Percentiles rank a stretch among this genome's conserved stretches.
Evolutionary conservation across 176 grass and related monocot species (phyloP).

Genomic region (Aegilops bicornis): DNA sequence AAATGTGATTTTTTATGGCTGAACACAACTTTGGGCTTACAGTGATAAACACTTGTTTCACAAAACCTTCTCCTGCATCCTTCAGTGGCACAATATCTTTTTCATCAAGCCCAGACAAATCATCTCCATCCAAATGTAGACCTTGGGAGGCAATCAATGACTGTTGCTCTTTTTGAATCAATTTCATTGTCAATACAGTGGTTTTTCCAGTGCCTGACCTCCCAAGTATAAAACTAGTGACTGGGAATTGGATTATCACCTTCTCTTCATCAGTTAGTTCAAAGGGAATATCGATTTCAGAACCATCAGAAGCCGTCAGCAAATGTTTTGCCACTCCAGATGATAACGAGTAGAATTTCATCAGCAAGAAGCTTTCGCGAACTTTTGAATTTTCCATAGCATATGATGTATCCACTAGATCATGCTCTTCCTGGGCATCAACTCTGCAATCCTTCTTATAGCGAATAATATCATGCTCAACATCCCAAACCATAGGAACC

Average conservation of each 20-base stretch:
- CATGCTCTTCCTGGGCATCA: conserved; percentile 34
- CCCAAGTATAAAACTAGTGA: conserved; percentile 80
- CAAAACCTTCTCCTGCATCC: conserved; percentile 18
- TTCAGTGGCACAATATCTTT: not conserved
- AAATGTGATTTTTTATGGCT: conserved; percentile 69
- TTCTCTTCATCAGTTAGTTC: conserved; percentile 85
- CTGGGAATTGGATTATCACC: conserved; percentile 62
- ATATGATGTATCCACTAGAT: conserved; percentile 19
- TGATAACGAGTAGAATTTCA: conserved; percentile 92
- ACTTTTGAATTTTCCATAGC: conserved; percentile 80
- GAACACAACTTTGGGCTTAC: conserved; percentile 87
- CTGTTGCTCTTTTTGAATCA: conserved; percentile 69
- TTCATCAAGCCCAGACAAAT: not conserved
- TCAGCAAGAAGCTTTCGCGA: conserved; percentile 77
- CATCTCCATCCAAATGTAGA: conserved; percentile 3
- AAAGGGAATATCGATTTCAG: conserved; percentile 74
- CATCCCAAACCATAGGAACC: conserved; percentile 68
- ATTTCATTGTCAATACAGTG: conserved; percentile 79
- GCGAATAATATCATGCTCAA: conserved; percentile 39
- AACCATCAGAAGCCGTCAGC: conserved; percentile 76
- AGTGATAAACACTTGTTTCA: conserved; percentile 90
- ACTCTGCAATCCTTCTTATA: conserved; percentile 43
- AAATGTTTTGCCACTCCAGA: conserved; percentile 69
- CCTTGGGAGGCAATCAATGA: conserved; percentile 64
- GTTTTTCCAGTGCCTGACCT: conserved; percentile 96